Evolutionary conservation across 208 protist species (phyloP).

Genomic region (Eutreptiella sp.): DNA sequence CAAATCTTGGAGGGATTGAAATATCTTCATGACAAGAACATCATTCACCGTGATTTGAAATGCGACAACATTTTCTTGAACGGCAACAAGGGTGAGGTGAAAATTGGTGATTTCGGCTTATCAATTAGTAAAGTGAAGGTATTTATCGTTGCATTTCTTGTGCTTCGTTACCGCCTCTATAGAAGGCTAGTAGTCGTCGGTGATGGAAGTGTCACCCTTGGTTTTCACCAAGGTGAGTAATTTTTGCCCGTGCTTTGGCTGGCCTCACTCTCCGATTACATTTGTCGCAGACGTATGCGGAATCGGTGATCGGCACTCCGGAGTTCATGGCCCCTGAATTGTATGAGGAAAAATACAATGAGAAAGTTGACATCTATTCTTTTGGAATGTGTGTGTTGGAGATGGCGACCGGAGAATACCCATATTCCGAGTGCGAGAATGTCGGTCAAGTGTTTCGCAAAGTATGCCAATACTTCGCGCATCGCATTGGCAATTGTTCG

Average conservation of each 20-base stretch:
- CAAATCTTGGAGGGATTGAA: constrained; percentile 69
- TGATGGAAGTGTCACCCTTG: too few species aligned
- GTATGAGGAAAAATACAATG: constrained; percentile 67
- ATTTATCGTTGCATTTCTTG: background rate
- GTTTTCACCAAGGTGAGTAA: too few species aligned
- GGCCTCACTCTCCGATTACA: too few species aligned
- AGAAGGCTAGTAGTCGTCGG: constrained; percentile 4
- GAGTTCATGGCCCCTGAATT: constrained; percentile 83
- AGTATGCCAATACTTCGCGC: constrained; percentile 31
- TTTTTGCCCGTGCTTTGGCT: too few species aligned
- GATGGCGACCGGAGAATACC: constrained; percentile 70
- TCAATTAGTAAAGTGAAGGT: constrained; percentile 37
- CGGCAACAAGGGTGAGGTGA: constrained; percentile 49
- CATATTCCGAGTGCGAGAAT: constrained; percentile 68
- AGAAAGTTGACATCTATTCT: constrained; percentile 77
- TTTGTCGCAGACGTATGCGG: too few species aligned
- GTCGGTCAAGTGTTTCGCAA: constrained; percentile 58
- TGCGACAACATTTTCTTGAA: constrained; percentile 86
- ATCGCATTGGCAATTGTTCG: too few species aligned
- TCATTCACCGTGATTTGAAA: constrained; percentile 83
- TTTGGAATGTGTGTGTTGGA: constrained; percentile 81
- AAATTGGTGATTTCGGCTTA: constrained; percentile 72
- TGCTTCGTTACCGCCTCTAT: too few species aligned
- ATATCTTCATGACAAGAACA: constrained; percentile 66
- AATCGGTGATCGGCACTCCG: constrained; percentile 56